Evolutionary conservation across 1,139 yeast genomes (phyloP), one percentile per base, ranked within the genome.

Genomic region (Pneumocystis canis): DNA sequence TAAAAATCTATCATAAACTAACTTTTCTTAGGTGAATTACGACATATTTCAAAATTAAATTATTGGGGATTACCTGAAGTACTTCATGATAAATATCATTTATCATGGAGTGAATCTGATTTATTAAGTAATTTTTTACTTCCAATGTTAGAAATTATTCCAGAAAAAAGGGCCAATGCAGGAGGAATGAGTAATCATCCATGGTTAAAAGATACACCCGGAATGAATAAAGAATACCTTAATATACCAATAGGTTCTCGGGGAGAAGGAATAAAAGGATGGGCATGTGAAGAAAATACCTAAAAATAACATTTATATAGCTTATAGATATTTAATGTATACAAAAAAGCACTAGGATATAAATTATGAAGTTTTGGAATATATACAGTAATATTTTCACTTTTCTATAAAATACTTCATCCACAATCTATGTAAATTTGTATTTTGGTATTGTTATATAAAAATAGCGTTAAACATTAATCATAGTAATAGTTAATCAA

Each of bases 151-250:
- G 74, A 79, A 16, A 73, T 86, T 33, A 84, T 82, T 70, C 96
- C 96, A 1, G 83, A 79, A 67, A 70, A 74, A 56, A 77, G 96
- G 63, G 88, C 87, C 28, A 95, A 84, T 74, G 90, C 90, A 18
- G 95, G 92, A 35, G 89, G 88, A 39, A 80, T 84, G 82, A 78
- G 85, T 16, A 83, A 84, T 68, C 94, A 87, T 70, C 80, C 81
- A n/a, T 88, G 95, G 95, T 75, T 88, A 58, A 76, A 70, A 37
- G 87, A 84, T 69, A 84, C 85, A 1, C 74, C 78, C 57, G 86
- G 87, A 0, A 75, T 82, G 65, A 86, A 82, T 62, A 78, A 80
- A 66, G 79, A 81, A 35, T 60, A 65, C 11, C 65, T 73, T 2
- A 85, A 82, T 68, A 72, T 85, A 64, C 80, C 84, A 14, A 80